Evolutionary conservation across 176 grass and related monocot genomes (phyloP).

Genomic region (Dactylis glomerata): DNA sequence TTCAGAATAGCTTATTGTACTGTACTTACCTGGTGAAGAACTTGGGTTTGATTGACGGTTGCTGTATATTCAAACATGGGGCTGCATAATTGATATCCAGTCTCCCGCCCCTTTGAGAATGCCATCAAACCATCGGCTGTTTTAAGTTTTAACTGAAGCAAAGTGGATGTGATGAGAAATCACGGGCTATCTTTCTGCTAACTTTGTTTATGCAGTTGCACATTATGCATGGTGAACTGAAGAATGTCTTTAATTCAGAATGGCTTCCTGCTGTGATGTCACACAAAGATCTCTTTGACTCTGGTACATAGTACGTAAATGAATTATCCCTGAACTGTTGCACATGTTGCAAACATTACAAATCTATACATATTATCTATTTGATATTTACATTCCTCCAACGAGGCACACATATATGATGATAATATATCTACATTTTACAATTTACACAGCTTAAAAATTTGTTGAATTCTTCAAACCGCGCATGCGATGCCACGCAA

Average conservation of each 20-base stretch:
- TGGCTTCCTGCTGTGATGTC: not conserved
- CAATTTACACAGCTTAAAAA: conserved; percentile 24
- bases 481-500: not conserved
- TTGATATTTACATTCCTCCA: conserved; percentile 33
- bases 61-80: not conserved
- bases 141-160: not conserved
- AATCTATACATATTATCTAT: not conserved
- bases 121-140: not conserved
- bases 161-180: no score
- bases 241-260: no score
- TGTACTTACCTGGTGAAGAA: not conserved
- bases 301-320: not conserved
- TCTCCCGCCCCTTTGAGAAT: not conserved
- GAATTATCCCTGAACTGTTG: not conserved
- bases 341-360: not conserved
- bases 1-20: not conserved
- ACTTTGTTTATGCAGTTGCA: no score
- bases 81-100: not conserved
- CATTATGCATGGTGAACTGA: no score
- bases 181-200: no score
- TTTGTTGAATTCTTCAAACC: conserved; percentile 26
- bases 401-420: not conserved
- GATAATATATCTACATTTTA: not conserved
- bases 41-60: not conserved
- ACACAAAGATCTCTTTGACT: not conserved